Evolutionary conservation across 805 yeast genomes (phyloP).

Genomic region (Saccharomycopsis fodiens): DNA sequence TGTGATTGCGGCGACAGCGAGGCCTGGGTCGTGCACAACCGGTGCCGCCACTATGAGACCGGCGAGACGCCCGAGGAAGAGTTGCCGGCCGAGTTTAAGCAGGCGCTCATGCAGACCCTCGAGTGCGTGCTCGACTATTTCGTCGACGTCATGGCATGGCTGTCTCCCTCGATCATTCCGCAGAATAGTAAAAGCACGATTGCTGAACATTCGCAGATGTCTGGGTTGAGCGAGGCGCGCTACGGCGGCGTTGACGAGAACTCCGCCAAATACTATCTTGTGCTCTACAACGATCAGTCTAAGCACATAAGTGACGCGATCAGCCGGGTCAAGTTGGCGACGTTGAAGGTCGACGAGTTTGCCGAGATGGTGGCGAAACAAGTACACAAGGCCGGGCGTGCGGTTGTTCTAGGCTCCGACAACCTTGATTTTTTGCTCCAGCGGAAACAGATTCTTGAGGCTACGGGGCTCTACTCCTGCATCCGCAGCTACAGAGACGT

Average conservation of each 20-base stretch:
- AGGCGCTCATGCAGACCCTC: slow-evolving; percentile 34
- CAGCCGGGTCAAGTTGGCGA: slow-evolving; percentile 53
- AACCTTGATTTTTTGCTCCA: slow-evolving; percentile 42
- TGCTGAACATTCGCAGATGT: slow-evolving; percentile 26
- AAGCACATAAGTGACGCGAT: slow-evolving; percentile 71
- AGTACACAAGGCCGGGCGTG: slow-evolving; percentile 60
- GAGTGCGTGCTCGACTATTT: slow-evolving; percentile 48
- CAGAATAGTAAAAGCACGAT: slow-evolving; percentile 23
- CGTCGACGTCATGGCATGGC: slow-evolving; percentile 49
- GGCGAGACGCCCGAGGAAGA: slow-evolving; percentile 25
- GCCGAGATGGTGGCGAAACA: slow-evolving; percentile 65
- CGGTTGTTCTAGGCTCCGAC: slow-evolving; percentile 53
- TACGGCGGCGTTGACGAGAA: slow-evolving; percentile 40
- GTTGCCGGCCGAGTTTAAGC: slow-evolving; percentile 39
- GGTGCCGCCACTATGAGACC: slow-evolving; percentile 24
- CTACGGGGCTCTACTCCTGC: slow-evolving; percentile 56
- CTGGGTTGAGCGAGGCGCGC: slow-evolving; percentile 32
- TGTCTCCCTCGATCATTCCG: slow-evolving; percentile 32
- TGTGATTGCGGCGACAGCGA: slow-evolving; percentile 90
- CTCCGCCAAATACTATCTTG: slow-evolving; percentile 44
- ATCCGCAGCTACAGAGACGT: slow-evolving; percentile 61
- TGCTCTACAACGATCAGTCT: slow-evolving; percentile 72
- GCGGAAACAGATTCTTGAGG: slow-evolving; percentile 49
- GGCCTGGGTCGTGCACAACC: slow-evolving; percentile 51
- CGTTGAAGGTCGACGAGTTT: slow-evolving; percentile 55